phyloP scores from a whole-genome alignment of 192 early-diverging fungal genomes.

The Thamnidium elegans region DNA sequence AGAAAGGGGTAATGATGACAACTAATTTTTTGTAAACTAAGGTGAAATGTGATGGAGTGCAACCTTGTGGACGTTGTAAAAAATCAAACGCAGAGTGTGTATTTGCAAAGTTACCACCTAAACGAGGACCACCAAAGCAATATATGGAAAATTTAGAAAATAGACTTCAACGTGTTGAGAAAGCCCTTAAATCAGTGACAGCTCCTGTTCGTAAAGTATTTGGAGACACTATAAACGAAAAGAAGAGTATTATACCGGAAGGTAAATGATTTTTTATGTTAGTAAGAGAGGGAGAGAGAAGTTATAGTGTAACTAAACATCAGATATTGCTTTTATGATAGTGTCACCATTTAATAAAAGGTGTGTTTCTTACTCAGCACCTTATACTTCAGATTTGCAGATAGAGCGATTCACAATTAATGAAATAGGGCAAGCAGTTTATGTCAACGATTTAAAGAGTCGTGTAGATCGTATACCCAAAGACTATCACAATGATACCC shows the following conservation, averaged over 20 bases:
- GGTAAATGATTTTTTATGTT: no score
- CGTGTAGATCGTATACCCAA: slow-evolving; percentile 18
- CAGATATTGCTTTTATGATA: background rate
- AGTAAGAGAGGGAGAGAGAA: background rate
- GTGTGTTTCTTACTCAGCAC: background rate
- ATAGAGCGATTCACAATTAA: slow-evolving; percentile 26
- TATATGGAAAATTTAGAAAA: slow-evolving; percentile 39
- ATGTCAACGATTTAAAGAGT: slow-evolving; percentile 22
- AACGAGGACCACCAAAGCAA: slow-evolving; percentile 41
- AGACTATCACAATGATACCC: slow-evolving; percentile 7
- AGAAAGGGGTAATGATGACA: background rate
- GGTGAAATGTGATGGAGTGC: slow-evolving; percentile 41
- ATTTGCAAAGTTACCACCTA: slow-evolving; percentile 30
- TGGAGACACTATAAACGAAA: slow-evolving; percentile 5
- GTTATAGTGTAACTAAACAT: background rate
- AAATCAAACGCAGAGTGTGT: slow-evolving; percentile 26
- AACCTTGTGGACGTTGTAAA: slow-evolving; percentile 35
- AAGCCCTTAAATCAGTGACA: slow-evolving; percentile 25
- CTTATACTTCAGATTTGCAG: slow-evolving; percentile 6
- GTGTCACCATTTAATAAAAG: background rate
- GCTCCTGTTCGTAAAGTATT: slow-evolving; percentile 17
- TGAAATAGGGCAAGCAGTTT: slow-evolving; percentile 35
- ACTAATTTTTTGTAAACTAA: slow-evolving; percentile 7
- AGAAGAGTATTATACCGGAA: background rate
- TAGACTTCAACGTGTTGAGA: slow-evolving; percentile 31